Evolutionary conservation across 2,329 filamentous ascomycete genomes (phyloP), one percentile per base, ranked within the genome.

Genomic region (Sphaceloma murrayae): DNA sequence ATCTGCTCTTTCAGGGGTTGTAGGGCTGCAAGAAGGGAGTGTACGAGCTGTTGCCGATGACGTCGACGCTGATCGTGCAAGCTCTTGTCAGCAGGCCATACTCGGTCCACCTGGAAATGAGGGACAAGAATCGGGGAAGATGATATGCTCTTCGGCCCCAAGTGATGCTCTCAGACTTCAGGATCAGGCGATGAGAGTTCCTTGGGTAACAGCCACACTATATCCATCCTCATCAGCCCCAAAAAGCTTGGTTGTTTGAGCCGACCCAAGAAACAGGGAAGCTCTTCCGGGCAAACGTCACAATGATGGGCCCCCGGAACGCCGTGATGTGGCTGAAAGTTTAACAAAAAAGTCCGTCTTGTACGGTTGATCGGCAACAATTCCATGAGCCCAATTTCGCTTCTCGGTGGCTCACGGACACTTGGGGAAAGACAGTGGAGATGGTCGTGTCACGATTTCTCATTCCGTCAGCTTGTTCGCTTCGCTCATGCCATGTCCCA

Each of bases 261-360:
- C 9, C 36, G 36, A 18, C 36, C 36, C 36, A 40, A 40, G 36
- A 40, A 40, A 40, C 36, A 40, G 36, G 36, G 24, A 40, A 40
- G 14, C 18, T 17, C 31, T 36, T 14, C 14, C 33, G 22, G 13
- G 22, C 19, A 30, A 40, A 6, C 22, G 30, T 40, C 36, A 40
- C 19, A 30, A 19, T 40, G 36, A 40, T 26, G 36, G 6, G 7
- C 14, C 13, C 6, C 18, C 7, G 13, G 17, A 40, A 18, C 9
- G 24, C 21, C 13, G 19, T 16, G 19, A 10, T 9, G 21, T 17
- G 17, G 14, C 13, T 26, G 19, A 26, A 14, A 29, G 22, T 40
- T 17, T 30, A 29, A 16, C 9, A n/a, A 14, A 14, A n/a, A n/a
- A n/a, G n/a, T n/a, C n/a, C n/a, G n/a, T n/a, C n/a, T n/a, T n/a